Percentiles rank a stretch among this genome's conserved stretches.
phyloP scores from a whole-genome alignment of 2,329 filamentous ascomycete genomes.

The Mariannaea elegans region DNA sequence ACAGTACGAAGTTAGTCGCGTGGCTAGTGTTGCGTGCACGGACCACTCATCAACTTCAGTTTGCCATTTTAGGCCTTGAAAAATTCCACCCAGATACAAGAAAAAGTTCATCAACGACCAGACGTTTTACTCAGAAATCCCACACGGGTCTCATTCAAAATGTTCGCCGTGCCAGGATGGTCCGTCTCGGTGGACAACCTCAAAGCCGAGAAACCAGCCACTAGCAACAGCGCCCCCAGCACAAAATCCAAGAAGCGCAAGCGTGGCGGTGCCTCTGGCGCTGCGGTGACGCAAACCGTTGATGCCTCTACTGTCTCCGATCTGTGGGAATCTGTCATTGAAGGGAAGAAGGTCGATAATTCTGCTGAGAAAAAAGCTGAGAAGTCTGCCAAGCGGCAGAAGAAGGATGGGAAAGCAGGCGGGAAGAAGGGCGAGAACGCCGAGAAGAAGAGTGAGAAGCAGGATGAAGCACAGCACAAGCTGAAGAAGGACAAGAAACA shows the following conservation, averaged over 20 bases:
- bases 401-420: slow-evolving; percentile 42
- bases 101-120: slow-evolving; percentile 11
- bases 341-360: slow-evolving; percentile 62
- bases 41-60: slow-evolving; percentile 10
- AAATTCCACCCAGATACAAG: neutral
- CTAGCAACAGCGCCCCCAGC: slow-evolving; percentile 45
- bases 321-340: slow-evolving; percentile 82
- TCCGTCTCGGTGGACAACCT: slow-evolving; percentile 77
- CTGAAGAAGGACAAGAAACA: slow-evolving; percentile 44
- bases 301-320: slow-evolving; percentile 77
- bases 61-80: too few relatives aligned
- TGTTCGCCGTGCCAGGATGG: slow-evolving; percentile 97
- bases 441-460: slow-evolving; percentile 24
- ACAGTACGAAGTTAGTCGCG: too few relatives aligned
- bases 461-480: slow-evolving; percentile 39
- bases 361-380: slow-evolving; percentile 23
- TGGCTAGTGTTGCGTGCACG: neutral
- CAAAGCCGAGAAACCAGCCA: slow-evolving; percentile 68
- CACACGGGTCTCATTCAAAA: slow-evolving; percentile 47
- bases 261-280: slow-evolving; percentile 41
- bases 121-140: slow-evolving; percentile 7
- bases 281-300: slow-evolving; percentile 53
- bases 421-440: slow-evolving; percentile 32
- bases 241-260: slow-evolving; percentile 69
- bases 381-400: slow-evolving; percentile 47